phyloP scores from a whole-genome alignment of 2,329 filamentous ascomycete genomes.

The Epichloe baconii region DNA sequence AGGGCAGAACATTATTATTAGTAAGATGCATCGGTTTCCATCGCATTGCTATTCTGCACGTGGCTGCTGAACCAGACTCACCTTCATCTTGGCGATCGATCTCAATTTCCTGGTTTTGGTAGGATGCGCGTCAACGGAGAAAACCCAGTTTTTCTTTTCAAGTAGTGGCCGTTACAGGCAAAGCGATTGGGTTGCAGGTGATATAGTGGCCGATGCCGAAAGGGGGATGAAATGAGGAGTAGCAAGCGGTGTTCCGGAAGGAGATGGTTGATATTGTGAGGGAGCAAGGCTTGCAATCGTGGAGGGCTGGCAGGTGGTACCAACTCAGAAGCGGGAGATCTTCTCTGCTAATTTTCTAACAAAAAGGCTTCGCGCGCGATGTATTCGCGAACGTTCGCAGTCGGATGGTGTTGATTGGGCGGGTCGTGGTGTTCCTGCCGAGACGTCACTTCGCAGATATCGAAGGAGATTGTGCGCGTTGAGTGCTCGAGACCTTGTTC shows the following conservation, averaged over 20 bases:
- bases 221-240: not conserved
- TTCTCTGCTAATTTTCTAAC: too few species aligned
- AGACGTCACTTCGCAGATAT: conserved; percentile 2
- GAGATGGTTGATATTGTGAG: not conserved
- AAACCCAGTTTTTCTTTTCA: too few species aligned
- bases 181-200: not conserved
- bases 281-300: too few species aligned
- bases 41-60: not conserved
- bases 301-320: too few species aligned
- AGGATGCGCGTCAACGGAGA: not conserved
- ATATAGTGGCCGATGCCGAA: not conserved
- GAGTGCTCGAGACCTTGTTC: conserved; percentile 8
- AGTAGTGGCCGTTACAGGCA: not conserved
- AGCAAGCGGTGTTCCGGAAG: not conserved
- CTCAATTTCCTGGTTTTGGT: not conserved
- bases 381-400: not conserved
- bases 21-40: too few species aligned
- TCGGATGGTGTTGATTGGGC: not conserved
- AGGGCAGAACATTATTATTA: conserved; percentile 1
- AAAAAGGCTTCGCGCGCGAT: not conserved
- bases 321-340: too few species aligned
- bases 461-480: not conserved
- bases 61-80: conserved; percentile 9
- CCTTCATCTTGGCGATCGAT: conserved; percentile 23
- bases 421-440: not conserved